These are phyloP conservation scores for Colletotrichum liriopes DNA, from an alignment of 2,329 filamentous ascomycete genomes.

Conservation along the genomic window DNA sequence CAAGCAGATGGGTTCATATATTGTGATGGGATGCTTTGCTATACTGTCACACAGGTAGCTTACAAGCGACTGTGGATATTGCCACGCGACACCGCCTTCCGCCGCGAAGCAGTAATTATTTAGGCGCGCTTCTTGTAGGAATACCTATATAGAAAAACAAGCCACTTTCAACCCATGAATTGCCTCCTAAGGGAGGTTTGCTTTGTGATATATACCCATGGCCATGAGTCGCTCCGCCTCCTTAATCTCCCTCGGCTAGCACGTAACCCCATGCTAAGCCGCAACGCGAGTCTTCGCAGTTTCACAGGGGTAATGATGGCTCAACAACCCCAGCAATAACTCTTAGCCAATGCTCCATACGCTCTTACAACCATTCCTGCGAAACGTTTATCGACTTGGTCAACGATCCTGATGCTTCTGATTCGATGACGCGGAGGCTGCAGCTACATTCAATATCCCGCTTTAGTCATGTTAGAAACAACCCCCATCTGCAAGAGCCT, in stretches of 20 bases:
- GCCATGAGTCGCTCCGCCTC: slow-evolving; percentile 65
- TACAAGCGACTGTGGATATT: no score
- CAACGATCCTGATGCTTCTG: slow-evolving; percentile 60
- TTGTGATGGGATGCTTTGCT: slow-evolving; percentile 76
- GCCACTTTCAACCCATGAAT: no score
- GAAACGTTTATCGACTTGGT: slow-evolving; percentile 74
- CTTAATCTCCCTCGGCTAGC: slow-evolving; percentile 66
- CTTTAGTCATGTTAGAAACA: neutral
- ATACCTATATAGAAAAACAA: no score
- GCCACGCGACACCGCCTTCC: no score
- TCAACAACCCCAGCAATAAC: slow-evolving; percentile 61
- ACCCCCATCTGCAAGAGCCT: neutral
- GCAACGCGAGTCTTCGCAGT: slow-evolving; percentile 57
- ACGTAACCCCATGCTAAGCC: neutral
- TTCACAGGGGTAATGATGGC: slow-evolving; percentile 66
- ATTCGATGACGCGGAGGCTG: slow-evolving; percentile 54
- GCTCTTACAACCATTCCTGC: slow-evolving; percentile 68
- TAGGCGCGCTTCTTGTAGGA: no score
- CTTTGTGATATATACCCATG: slow-evolving; percentile 73
- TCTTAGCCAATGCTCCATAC: slow-evolving; percentile 68
- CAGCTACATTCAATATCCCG: slow-evolving; percentile 58
- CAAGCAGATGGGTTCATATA: slow-evolving; percentile 75
- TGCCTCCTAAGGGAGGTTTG: no score
- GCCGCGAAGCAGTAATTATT: no score
- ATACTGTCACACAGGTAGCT: no score